Evolutionary conservation across 2,329 filamentous ascomycete genomes (phyloP).

Genomic region (Aspergillus sp.): DNA sequence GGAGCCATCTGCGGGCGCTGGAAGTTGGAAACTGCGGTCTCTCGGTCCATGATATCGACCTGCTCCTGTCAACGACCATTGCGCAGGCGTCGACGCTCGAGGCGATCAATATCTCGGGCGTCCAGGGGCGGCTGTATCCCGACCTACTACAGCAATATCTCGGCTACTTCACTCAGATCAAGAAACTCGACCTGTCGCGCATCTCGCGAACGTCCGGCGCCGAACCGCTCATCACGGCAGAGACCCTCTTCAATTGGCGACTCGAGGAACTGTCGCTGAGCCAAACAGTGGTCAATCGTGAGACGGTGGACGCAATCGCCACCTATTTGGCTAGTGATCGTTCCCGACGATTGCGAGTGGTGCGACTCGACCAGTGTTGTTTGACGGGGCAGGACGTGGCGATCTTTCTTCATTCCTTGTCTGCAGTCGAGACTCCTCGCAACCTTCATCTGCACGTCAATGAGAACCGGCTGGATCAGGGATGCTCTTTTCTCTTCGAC

Average conservation of each 20-base stretch:
- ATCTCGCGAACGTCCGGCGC: conserved; percentile 61
- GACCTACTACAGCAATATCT: conserved; percentile 65
- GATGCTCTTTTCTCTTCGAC: conserved; percentile 42
- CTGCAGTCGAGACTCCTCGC: conserved; percentile 49
- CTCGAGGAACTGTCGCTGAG: conserved; percentile 65
- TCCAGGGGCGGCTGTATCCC: conserved; percentile 63
- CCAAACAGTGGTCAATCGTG: conserved; percentile 59
- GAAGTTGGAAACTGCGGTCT: conserved; percentile 63
- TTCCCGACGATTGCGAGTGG: conserved; percentile 58
- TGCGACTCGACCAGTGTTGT: conserved; percentile 66
- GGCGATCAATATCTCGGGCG: conserved; percentile 64
- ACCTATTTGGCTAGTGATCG: conserved; percentile 61
- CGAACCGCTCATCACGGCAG: conserved; percentile 63
- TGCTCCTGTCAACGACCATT: conserved; percentile 62
- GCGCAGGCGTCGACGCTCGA: conserved; percentile 66
- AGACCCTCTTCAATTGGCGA: conserved; percentile 65
- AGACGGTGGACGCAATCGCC: conserved; percentile 63
- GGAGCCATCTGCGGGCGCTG: conserved; percentile 64
- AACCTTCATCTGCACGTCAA: conserved; percentile 65
- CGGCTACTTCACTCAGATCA: conserved; percentile 63
- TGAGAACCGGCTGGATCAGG: conserved; percentile 52
- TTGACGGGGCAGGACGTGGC: conserved; percentile 64
- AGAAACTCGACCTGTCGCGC: conserved; percentile 64
- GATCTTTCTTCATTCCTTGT: conserved; percentile 63
- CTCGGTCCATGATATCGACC: conserved; percentile 49